Evolutionary conservation across 2,329 filamentous ascomycete species (phyloP).

Genomic region (Alternaria brassicae): DNA sequence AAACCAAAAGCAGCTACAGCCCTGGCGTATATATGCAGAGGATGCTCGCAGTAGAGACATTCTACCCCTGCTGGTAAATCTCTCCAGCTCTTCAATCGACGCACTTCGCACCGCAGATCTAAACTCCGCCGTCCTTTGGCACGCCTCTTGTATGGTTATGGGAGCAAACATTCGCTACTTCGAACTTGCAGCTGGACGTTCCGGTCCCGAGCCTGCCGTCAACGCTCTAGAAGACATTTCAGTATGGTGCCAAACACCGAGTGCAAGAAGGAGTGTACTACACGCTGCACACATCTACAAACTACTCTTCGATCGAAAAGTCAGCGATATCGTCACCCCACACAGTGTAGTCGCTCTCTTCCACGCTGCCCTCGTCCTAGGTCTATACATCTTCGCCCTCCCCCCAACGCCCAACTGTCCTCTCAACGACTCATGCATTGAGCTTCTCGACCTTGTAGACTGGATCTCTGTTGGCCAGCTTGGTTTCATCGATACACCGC

Average conservation of each 20-base stretch:
- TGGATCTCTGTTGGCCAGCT: slow-evolving; percentile 58
- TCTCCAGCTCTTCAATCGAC: slow-evolving; percentile 52
- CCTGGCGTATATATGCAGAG: slow-evolving; percentile 56
- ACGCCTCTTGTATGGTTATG: slow-evolving; percentile 61
- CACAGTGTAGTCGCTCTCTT: slow-evolving; percentile 60
- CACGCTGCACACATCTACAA: slow-evolving; percentile 63
- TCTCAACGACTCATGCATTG: slow-evolving; percentile 46
- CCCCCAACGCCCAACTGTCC: slow-evolving; percentile 42
- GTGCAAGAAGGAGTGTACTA: slow-evolving; percentile 58
- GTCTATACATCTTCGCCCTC: slow-evolving; percentile 61
- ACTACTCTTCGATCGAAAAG: slow-evolving; percentile 59
- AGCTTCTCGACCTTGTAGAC: slow-evolving; percentile 59
- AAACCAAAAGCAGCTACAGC: slow-evolving; percentile 41
- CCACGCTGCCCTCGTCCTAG: slow-evolving; percentile 59
- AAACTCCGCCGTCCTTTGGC: slow-evolving; percentile 61
- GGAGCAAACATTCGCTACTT: slow-evolving; percentile 62
- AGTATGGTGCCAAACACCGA: slow-evolving; percentile 59
- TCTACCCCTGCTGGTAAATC: slow-evolving; percentile 46
- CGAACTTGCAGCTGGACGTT: slow-evolving; percentile 60
- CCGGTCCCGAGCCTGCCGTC: slow-evolving; percentile 56
- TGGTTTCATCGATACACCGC: slow-evolving; percentile 52
- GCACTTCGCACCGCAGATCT: slow-evolving; percentile 55
- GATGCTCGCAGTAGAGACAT: slow-evolving; percentile 55
- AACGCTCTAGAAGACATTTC: slow-evolving; percentile 60
- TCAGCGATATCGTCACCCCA: slow-evolving; percentile 60